Conservation (phyloP, 2,329 filamentous ascomycete genomes). For the Sporothrix variecibatus region DNA sequence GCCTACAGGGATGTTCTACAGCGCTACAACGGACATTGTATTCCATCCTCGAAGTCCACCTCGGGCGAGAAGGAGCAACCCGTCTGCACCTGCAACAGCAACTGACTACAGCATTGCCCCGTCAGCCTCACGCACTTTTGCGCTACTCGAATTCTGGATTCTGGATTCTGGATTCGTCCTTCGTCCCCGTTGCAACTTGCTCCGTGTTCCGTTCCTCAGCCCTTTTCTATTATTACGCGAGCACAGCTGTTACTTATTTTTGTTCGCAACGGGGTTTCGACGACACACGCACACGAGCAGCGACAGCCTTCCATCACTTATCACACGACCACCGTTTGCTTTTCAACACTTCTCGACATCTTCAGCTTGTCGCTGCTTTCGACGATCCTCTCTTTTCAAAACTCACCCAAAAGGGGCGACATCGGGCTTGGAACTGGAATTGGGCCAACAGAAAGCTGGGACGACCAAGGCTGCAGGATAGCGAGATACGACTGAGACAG, state of each 20-base stretch:
- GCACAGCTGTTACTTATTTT: not conserved
- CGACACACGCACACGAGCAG: not conserved
- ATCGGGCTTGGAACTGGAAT: too few species aligned
- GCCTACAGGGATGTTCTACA: slow-evolving; percentile 1
- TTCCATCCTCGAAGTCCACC: too few species aligned
- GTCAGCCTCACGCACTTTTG: slow-evolving; percentile 5
- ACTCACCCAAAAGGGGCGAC: not conserved
- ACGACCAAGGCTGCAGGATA: not conserved
- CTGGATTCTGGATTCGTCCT: too few species aligned
- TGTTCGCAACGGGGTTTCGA: not conserved
- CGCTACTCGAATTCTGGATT: not conserved
- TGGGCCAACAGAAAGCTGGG: too few species aligned
- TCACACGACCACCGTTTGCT: not conserved
- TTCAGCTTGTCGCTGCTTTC: not conserved
- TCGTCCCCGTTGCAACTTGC: not conserved
- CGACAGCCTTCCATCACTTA: not conserved
- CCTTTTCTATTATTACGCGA: not conserved
- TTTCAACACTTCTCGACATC: not conserved
- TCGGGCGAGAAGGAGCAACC: not conserved
- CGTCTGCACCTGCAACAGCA: too few species aligned
- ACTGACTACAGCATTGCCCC: not conserved
- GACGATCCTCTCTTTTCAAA: not conserved
- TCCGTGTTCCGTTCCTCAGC: not conserved
- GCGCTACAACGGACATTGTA: not conserved
- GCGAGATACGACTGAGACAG: not conserved